These are phyloP conservation scores for Xerocomellus dryophilus DNA, from an alignment of 768 basidiomycete genomes.

Conservation along the genomic window DNA sequence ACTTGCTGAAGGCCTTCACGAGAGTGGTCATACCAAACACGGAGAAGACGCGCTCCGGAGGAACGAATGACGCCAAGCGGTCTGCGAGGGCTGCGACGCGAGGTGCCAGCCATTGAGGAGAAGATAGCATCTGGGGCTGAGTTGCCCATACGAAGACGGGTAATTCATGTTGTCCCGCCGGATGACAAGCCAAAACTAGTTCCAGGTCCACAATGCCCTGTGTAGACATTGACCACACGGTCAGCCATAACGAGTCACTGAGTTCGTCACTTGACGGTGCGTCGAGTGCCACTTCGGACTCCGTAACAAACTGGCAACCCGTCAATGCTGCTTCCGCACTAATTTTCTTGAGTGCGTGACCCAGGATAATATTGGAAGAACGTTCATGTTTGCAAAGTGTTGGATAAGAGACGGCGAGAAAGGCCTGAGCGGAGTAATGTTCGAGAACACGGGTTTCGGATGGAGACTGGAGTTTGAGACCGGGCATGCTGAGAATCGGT, in stretches of 20 bases:
- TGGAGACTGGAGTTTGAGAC: slow-evolving; percentile 24
- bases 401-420: slow-evolving; percentile 41
- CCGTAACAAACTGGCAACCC: slow-evolving; percentile 35
- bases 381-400: slow-evolving; percentile 44
- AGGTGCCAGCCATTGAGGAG: slow-evolving; percentile 28
- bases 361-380: slow-evolving; percentile 52
- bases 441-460: slow-evolving; percentile 32
- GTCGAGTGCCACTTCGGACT: slow-evolving; percentile 33
- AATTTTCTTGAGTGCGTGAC: slow-evolving; percentile 46
- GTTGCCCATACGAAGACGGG: slow-evolving; percentile 54
- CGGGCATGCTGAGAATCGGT: slow-evolving; percentile 26
- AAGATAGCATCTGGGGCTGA: slow-evolving; percentile 25
- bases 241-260: slow-evolving; percentile 45
- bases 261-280: slow-evolving; percentile 20
- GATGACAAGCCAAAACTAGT: slow-evolving; percentile 46
- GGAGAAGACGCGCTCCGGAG: slow-evolving; percentile 47
- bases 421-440: slow-evolving; percentile 40
- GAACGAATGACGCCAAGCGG: slow-evolving; percentile 37
- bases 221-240: slow-evolving; percentile 42
- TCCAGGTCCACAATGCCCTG: slow-evolving; percentile 36
- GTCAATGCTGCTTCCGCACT: slow-evolving; percentile 38
- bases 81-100: slow-evolving; percentile 38
- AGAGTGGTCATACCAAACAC: slow-evolving; percentile 45
- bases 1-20: slow-evolving; percentile 40
- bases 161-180: slow-evolving; percentile 42